Evolutionary conservation across 1,284 basidiomycete species (phyloP).

Genomic region (Cryptococcus wingfieldii): DNA sequence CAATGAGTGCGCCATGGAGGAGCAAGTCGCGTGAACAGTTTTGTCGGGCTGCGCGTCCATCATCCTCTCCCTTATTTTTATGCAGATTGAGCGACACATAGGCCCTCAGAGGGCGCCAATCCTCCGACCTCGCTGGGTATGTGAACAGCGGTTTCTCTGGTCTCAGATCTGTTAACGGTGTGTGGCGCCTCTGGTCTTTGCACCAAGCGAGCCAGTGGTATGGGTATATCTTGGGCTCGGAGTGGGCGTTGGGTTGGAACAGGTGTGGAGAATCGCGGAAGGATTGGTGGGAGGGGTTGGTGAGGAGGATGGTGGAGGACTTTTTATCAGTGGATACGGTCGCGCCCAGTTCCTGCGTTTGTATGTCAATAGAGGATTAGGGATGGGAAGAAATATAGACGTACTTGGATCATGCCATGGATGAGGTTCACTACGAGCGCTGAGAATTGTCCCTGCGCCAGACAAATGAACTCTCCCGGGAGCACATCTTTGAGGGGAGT

Average conservation of each 20-base stretch:
- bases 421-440: not conserved
- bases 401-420: slow-evolving; percentile 3
- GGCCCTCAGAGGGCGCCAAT: slow-evolving; percentile 22
- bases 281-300: slow-evolving; percentile 17
- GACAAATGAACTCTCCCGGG: not conserved
- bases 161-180: slow-evolving; percentile 15
- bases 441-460: slow-evolving; percentile 13
- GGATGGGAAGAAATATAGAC: not conserved
- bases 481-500: not conserved
- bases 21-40: slow-evolving; percentile 12
- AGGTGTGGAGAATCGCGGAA: too few relatives aligned
- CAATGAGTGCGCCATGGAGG: slow-evolving; percentile 26
- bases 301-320: slow-evolving; percentile 15
- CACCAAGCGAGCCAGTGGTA: slow-evolving; percentile 40
- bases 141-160: slow-evolving; percentile 16
- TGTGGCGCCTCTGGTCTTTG: not conserved
- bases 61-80: slow-evolving; percentile 12
- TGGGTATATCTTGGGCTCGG: slow-evolving; percentile 2
- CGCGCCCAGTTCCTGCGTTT: slow-evolving; percentile 12
- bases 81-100: slow-evolving; percentile 39
- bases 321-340: not conserved
- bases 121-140: slow-evolving; percentile 9
- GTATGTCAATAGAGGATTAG: not conserved
- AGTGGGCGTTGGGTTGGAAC: not conserved
- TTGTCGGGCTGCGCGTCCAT: slow-evolving; percentile 8